Conservation (phyloP, 441 rosid species). For the Mallotus japonicus region DNA sequence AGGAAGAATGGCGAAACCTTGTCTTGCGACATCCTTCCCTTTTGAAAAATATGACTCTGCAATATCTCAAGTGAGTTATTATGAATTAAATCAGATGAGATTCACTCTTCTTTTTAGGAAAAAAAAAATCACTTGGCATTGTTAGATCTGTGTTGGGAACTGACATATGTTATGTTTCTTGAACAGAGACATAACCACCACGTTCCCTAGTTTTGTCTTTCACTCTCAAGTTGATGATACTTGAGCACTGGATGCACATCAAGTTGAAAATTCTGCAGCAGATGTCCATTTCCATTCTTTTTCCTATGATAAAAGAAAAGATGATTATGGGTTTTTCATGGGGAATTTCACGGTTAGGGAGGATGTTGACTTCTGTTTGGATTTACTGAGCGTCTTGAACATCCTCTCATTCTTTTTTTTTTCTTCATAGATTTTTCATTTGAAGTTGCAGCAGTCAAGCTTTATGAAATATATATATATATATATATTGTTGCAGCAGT, state of each 20-base stretch:
- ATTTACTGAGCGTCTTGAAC: background rate
- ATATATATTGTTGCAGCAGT: background rate
- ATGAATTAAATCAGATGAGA: no score
- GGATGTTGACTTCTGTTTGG: slow-evolving; percentile 3
- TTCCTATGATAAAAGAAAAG: background rate
- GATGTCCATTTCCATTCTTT: background rate
- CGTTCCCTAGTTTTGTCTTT: slow-evolving; percentile 82
- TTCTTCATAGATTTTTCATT: slow-evolving; percentile 3
- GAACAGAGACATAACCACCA: slow-evolving; percentile 74
- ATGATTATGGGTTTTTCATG: background rate
- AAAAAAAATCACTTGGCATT: no score
- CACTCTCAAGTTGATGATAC: slow-evolving; percentile 74
- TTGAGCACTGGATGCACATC: background rate
- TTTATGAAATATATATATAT: no score
- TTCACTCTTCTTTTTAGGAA: no score
- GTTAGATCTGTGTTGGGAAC: background rate
- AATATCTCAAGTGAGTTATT: slow-evolving; percentile 65
- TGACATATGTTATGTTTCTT: slow-evolving; percentile 1
- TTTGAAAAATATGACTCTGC: slow-evolving; percentile 79
- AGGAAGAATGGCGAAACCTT: slow-evolving; percentile 87
- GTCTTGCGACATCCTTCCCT: slow-evolving; percentile 76
- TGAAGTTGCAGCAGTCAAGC: background rate
- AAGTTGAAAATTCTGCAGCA: background rate
- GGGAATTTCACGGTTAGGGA: background rate
- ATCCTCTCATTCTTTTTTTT: background rate